These are phyloP conservation scores for Camellia sinensis DNA, from an alignment of 148 eudicot genomes.

Conservation along the genomic window DNA sequence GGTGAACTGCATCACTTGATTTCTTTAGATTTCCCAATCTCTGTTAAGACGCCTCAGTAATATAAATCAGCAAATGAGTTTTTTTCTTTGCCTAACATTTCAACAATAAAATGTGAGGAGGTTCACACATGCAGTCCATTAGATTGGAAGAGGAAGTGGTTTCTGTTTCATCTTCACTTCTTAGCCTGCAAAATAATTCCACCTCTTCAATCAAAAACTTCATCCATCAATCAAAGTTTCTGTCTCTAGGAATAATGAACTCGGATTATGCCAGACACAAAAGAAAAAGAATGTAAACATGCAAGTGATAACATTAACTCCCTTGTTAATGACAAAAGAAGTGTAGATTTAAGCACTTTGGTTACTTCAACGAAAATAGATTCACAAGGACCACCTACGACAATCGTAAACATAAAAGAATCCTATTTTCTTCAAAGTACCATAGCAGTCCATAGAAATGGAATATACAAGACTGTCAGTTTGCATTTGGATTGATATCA, in stretches of 20 bases:
- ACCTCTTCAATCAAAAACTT: background rate
- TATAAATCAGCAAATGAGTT: constrained; percentile 4
- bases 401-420: background rate
- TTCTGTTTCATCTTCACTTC: constrained; percentile 18
- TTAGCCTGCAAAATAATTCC: constrained; percentile 14
- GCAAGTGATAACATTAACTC: background rate
- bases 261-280: background rate
- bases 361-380: background rate
- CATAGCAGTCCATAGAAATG: background rate
- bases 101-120: background rate
- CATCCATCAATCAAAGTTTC: background rate
- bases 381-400: background rate
- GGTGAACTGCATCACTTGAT: background rate
- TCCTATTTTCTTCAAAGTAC: background rate
- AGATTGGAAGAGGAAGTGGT: background rate
- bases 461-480: background rate
- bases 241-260: background rate
- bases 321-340: background rate
- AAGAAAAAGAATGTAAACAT: background rate
- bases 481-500: background rate
- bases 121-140: background rate
- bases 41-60: background rate
- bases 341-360: background rate
- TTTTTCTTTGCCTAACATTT: background rate
- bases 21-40: background rate